Evolutionary conservation across 176 grass and related monocot species (phyloP).

Genomic region (Tillandsia fasciculata): DNA sequence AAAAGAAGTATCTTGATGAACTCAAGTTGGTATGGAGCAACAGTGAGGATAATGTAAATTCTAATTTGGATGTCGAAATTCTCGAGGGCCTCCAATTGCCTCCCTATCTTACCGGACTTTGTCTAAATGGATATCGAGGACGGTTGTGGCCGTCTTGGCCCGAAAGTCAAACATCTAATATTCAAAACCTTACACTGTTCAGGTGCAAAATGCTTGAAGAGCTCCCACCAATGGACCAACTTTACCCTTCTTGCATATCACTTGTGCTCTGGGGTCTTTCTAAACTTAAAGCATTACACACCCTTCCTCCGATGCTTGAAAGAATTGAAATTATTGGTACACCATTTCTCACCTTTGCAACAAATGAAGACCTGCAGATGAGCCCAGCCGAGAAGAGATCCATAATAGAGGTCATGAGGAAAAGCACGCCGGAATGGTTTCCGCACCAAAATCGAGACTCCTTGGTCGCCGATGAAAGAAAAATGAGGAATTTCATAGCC

Average conservation of each 20-base stretch:
- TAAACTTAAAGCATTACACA: no score
- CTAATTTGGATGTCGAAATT: slow-evolving; percentile 9
- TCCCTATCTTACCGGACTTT: slow-evolving; percentile 10
- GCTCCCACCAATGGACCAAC: no score
- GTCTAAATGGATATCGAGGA: slow-evolving; percentile 10
- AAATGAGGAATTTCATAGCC: no score
- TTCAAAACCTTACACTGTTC: background rate
- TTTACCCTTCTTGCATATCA: no score
- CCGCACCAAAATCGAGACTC: no score
- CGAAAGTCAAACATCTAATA: background rate
- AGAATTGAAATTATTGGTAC: background rate
- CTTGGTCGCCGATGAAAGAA: no score
- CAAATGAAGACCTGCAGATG: background rate
- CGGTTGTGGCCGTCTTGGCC: slow-evolving; percentile 12
- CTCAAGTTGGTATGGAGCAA: slow-evolving; percentile 15
- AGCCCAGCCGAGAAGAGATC: background rate
- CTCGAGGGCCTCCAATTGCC: slow-evolving; percentile 19
- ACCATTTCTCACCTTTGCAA: background rate
- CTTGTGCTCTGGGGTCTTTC: no score
- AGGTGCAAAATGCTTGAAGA: no score
- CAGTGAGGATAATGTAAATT: background rate
- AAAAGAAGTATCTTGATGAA: slow-evolving; percentile 15
- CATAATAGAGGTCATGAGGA: background rate
- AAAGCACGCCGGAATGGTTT: no score
- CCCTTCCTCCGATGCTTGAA: slow-evolving; percentile 11